Evolutionary conservation across 2,329 filamentous ascomycete genomes (phyloP), one percentile per base, ranked within the genome.

Genomic region (Lojkania enalia): DNA sequence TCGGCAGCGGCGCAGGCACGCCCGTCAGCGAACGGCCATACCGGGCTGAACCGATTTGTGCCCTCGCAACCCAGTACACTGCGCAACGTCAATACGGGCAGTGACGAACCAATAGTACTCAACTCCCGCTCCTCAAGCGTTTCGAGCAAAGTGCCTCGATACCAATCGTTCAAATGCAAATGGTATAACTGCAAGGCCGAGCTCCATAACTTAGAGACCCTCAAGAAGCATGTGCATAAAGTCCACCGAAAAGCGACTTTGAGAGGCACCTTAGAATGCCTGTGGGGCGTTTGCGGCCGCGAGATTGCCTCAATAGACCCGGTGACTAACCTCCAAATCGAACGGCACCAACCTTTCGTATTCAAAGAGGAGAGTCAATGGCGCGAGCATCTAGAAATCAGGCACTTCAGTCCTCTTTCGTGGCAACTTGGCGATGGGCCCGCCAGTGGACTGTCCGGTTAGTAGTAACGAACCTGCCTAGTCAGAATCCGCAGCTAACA

Each of bases 371-470:
- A 71, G 20, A 63, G 66, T 9, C 57, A 67, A 12, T 79, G 82
- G 73, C 64, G 72, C 39, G 63, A 68, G 16, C 82, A 85, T 57
- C 58, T 84, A 18, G 72, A 78, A 44, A 61, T 70, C 21, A 60
- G 57, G 15, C 82, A 85, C 61, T 59, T 85, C n/a, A 62, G 66
- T 15, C 70, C 75, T 14, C 57, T 83, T 32, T 77, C 77, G n/a
- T 80, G 79, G 76, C 70, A 74, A 53, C 69, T 78, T 32, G 82
- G 82, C n/a, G 81, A 84, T 67, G 82, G 82, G 40, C 81, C 80
- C 31, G 72, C 72, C 36, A 74, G 75, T 46, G 75, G 75, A 49
- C 67, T 75, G 57, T 77, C 75, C 70, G 80, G 81, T 84, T 75
- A 79, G 77, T 71, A 58, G 52, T 55, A 54, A 39, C 12, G 14